A percentile compares a stretch with the other conserved stretches of the same genome.
These are phyloP conservation scores for Fusarium graminum DNA, from an alignment of 2,329 filamentous ascomycete species.

Conservation along the genomic window DNA sequence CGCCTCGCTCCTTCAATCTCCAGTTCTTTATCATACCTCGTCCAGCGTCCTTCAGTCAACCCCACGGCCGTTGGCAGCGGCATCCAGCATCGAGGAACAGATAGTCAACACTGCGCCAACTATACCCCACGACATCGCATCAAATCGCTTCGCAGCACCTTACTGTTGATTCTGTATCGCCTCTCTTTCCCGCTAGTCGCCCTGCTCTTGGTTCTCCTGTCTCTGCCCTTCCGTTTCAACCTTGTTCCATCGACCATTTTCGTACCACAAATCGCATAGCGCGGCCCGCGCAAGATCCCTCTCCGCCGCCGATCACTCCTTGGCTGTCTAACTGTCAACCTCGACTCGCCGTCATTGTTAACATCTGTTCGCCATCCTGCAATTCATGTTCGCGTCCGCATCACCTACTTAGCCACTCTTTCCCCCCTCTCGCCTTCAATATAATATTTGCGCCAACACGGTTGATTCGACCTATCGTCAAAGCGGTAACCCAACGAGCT, in stretches of 20 bases:
- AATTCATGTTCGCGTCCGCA: conserved; percentile 11
- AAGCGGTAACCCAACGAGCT: conserved; percentile 9
- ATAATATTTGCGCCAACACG: conserved; percentile 12
- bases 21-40: conserved; percentile 18
- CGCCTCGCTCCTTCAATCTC: conserved; percentile 6
- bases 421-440: conserved; percentile 15
- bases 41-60: conserved; percentile 32
- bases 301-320: conserved; percentile 41
- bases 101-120: conserved; percentile 13
- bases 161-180: conserved; percentile 20
- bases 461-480: conserved; percentile 7
- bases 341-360: conserved; percentile 32
- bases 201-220: conserved; percentile 22
- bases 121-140: conserved; percentile 24
- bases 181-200: conserved; percentile 13
- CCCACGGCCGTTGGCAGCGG: conserved; percentile 41
- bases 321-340: conserved; percentile 32
- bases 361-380: conserved; percentile 29
- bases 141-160: conserved; percentile 10
- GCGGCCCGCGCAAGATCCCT: conserved; percentile 39
- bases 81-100: conserved; percentile 27
- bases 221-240: conserved; percentile 44
- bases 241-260: conserved; percentile 36
- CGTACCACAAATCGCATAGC: conserved; percentile 41
- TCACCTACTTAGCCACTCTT: conserved; percentile 10